A percentile compares a stretch with the other conserved stretches of the same genome.
Evolutionary conservation across 2,329 filamentous ascomycete genomes (phyloP).

Genomic region (Penicillium corylophilum): DNA sequence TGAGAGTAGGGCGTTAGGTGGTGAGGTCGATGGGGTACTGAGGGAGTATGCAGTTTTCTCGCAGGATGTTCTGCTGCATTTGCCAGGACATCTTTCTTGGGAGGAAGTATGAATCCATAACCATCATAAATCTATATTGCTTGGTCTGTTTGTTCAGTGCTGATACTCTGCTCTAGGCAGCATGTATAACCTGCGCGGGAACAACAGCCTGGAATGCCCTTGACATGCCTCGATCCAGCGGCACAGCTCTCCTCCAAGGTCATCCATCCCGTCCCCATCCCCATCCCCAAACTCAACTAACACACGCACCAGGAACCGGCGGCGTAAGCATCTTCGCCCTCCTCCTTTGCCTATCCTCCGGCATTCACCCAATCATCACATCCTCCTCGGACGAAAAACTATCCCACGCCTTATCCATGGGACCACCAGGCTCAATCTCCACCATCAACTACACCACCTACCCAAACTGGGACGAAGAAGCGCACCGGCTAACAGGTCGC

Average conservation of each 20-base stretch:
- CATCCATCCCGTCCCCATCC: background rate
- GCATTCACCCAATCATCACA: background rate
- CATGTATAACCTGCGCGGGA: background rate
- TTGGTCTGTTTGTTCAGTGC: too few relatives aligned
- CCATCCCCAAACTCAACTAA: background rate
- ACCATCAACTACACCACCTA: background rate
- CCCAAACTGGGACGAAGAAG: background rate
- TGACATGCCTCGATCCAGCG: background rate
- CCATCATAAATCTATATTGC: too few relatives aligned
- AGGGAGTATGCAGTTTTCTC: background rate
- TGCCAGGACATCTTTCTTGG: background rate
- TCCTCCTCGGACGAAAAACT: background rate
- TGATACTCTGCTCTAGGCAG: background rate
- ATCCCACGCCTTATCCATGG: background rate
- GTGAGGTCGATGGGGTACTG: background rate
- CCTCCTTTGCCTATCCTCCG: background rate
- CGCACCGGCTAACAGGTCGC: slow-evolving; percentile 39
- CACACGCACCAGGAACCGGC: background rate
- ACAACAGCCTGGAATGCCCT: background rate
- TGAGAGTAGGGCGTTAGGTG: background rate
- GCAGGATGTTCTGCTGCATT: background rate
- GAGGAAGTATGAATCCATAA: background rate
- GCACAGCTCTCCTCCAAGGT: background rate
- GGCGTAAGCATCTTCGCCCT: background rate
- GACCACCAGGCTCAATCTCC: background rate